Conservation (phyloP, 2,329 filamentous ascomycete species). For the Coccinonectria pachysandricola region DNA sequence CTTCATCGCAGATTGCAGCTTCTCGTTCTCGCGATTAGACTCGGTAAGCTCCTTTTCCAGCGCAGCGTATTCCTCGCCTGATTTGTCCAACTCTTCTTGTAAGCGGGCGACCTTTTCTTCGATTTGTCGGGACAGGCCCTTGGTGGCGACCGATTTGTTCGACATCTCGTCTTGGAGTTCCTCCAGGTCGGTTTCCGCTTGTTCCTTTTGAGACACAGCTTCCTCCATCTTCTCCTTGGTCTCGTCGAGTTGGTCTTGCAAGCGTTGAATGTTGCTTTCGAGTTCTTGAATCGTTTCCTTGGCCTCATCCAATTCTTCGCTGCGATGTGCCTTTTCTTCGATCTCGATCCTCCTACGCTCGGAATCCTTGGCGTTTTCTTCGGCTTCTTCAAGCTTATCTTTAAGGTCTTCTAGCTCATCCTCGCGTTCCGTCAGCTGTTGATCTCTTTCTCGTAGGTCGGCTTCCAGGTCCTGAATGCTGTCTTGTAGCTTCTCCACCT, state of each 20-base stretch:
- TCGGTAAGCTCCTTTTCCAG: slow-evolving; percentile 41
- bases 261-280: slow-evolving; percentile 41
- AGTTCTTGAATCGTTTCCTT: slow-evolving; percentile 49
- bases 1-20: slow-evolving; percentile 34
- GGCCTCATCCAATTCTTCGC: slow-evolving; percentile 44
- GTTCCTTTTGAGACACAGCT: slow-evolving; percentile 42
- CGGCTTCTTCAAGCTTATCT: slow-evolving; percentile 38
- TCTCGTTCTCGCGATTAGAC: slow-evolving; percentile 35
- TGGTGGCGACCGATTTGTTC: slow-evolving; percentile 68
- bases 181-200: slow-evolving; percentile 49
- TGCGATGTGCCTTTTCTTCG: slow-evolving; percentile 43
- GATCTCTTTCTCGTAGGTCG: slow-evolving; percentile 66
- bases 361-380: slow-evolving; percentile 48
- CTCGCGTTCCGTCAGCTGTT: slow-evolving; percentile 60
- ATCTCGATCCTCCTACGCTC: slow-evolving; percentile 42
- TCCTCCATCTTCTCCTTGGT: slow-evolving; percentile 44
- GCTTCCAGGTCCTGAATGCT: slow-evolving; percentile 68
- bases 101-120: slow-evolving; percentile 60
- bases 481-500: slow-evolving; percentile 58
- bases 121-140: slow-evolving; percentile 62
- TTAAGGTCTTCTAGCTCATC: slow-evolving; percentile 63
- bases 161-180: slow-evolving; percentile 68
- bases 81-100: slow-evolving; percentile 53
- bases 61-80: slow-evolving; percentile 36
- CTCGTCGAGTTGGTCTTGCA: slow-evolving; percentile 45